Evolutionary conservation across 352 stramenopile genomes (phyloP), one percentile per base, ranked within the genome.

Genomic region (Phytopythium montanum): DNA sequence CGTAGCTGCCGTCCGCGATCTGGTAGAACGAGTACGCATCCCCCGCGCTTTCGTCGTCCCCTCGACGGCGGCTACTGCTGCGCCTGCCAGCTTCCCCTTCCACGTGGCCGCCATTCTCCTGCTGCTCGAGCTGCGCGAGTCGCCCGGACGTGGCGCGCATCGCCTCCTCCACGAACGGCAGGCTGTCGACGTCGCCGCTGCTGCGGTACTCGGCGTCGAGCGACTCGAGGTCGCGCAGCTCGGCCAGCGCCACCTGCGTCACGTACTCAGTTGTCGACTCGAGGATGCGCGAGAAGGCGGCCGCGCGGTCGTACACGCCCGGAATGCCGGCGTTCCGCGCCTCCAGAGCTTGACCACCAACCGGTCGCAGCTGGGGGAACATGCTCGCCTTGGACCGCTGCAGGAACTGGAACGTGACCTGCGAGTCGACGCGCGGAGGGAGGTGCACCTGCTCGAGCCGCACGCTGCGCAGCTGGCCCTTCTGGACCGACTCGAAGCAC

Each of bases 21-120:
- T 97, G 89, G 50, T 96, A 96, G 51, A 96, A 97, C 45, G 75
- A 89, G 51, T 94, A 97, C 58, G 72, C 28, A 5, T 81, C 75
- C 12, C 64, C 59, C 49, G 59, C n/a, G 55, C 59, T 45, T 25
- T 34, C 5, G 29, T 21, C 19, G 4, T 23, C 45, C 2, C 5
- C 2, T 3, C 6, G 25, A 16, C 45, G 33, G 7, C 23, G 49
- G 21, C 64, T 3, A 42, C 56, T 33, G 23, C 57, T 23, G 21
- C 23, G 33, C 36, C 63, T 70, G 5, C 19, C 28, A 38, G 65
- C 72, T 38, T 49, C 46, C 25, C 3, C 34, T 21, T 39, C 33
- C 56, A 59, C 46, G 38, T 49, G 50, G 6, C 44, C 34, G 14
- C 62, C 56, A 38, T 51, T 50, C 18, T 64, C 64, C 48, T 64